phyloP scores from a whole-genome alignment of 2,329 filamentous ascomycete species.

The Lecanicillium sp. region DNA sequence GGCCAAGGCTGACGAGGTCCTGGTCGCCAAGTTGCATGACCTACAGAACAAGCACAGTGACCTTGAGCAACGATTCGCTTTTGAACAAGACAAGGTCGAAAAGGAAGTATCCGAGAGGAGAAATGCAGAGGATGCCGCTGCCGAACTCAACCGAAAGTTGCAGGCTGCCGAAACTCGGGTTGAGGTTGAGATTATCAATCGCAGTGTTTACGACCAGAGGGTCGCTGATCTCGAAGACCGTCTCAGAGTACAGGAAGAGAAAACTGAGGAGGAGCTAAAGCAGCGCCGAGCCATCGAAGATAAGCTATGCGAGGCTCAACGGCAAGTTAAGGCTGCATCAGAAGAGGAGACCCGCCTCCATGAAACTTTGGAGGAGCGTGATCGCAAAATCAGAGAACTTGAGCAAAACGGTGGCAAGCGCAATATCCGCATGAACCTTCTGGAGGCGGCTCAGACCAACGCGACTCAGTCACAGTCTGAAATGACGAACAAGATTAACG shows the following conservation, averaged over 20 bases:
- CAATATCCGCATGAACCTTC: conserved; percentile 53
- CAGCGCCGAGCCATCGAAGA: conserved; percentile 62
- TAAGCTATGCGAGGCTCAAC: conserved; percentile 62
- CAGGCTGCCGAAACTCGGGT: conserved; percentile 50
- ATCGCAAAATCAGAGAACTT: conserved; percentile 53
- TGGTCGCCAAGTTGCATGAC: conserved; percentile 45
- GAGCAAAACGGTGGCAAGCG: conserved; percentile 48
- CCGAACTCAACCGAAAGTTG: conserved; percentile 46
- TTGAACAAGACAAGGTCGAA: conserved; percentile 39
- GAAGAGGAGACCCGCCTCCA: conserved; percentile 64
- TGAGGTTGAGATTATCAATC: conserved; percentile 53
- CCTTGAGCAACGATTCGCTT: conserved; percentile 47
- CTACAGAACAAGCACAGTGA: conserved; percentile 52
- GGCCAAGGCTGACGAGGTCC: conserved; percentile 41
- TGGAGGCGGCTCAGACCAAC: conserved; percentile 59
- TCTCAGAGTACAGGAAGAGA: conserved; percentile 53
- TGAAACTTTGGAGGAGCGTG: conserved; percentile 58
- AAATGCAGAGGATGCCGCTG: conserved; percentile 42
- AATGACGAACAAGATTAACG: conserved; percentile 45
- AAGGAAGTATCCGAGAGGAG: conserved; percentile 40
- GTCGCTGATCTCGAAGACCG: conserved; percentile 63
- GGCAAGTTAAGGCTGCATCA: conserved; percentile 58
- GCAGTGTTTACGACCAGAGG: conserved; percentile 49
- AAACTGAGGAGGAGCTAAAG: conserved; percentile 55
- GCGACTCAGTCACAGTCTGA: conserved; percentile 46